Percentiles rank a stretch among this genome's conserved stretches.
phyloP scores from a whole-genome alignment of 1,139 yeast species.

The Pichia sp. region DNA sequence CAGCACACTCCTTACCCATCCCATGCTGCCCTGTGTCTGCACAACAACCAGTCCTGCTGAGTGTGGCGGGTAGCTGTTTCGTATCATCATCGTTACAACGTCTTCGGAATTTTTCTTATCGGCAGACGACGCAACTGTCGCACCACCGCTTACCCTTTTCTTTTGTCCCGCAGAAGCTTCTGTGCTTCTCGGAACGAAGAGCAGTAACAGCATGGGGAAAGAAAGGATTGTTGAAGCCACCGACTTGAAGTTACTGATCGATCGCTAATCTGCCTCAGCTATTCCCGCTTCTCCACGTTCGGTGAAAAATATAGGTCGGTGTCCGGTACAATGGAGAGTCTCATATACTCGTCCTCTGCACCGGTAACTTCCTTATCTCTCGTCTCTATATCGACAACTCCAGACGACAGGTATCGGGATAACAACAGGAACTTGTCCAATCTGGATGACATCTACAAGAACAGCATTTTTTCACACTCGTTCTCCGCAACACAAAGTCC shows the following conservation, averaged over 20 bases:
- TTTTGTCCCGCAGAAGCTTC: background rate
- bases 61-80: too few species aligned
- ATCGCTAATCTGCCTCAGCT: too few species aligned
- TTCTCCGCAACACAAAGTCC: background rate
- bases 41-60: background rate
- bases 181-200: background rate
- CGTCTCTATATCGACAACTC: conserved; percentile 5
- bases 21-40: background rate
- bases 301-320: too few species aligned
- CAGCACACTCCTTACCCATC: background rate
- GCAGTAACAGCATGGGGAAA: too few species aligned
- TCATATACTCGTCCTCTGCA: background rate
- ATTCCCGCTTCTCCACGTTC: too few species aligned
- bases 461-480: background rate
- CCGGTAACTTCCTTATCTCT: conserved; percentile 1
- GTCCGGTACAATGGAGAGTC: background rate
- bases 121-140: background rate
- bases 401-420: background rate
- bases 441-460: conserved; percentile 1
- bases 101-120: background rate
- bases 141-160: background rate
- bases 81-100: background rate
- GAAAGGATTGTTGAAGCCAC: too few species aligned
- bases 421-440: background rate
- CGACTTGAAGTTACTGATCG: too few species aligned